Evolutionary conservation across 306 rosid genomes (phyloP).

Genomic region (Gillenia trifoliata): DNA sequence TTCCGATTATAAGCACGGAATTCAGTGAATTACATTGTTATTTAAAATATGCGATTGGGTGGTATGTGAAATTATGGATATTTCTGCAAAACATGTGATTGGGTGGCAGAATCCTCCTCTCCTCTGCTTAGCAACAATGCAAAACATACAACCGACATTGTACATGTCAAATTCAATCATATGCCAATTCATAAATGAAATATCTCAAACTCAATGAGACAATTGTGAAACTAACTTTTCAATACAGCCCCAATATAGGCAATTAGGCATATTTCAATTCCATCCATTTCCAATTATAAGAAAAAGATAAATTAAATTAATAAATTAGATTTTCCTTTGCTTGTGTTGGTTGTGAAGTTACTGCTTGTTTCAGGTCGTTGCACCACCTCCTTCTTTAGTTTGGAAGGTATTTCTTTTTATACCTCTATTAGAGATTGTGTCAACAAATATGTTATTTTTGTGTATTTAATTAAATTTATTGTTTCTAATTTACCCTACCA

Average conservation of each 20-base stretch:
- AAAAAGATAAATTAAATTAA: neutral
- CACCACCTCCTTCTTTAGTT: no score
- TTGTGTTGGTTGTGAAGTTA: no score
- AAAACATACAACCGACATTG: neutral
- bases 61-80: neutral
- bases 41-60: constrained; percentile 6
- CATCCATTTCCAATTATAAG: neutral
- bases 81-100: neutral
- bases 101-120: neutral
- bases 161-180: neutral
- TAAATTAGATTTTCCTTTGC: no score
- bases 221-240: neutral
- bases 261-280: neutral
- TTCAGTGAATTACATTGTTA: no score
- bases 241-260: neutral
- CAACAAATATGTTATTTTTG: no score
- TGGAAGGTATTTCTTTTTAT: no score
- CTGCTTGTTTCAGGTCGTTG: no score
- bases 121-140: neutral
- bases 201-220: constrained; percentile 1
- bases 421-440: no score
- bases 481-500: no score
- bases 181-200: neutral
- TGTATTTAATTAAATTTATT: no score
- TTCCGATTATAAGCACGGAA: no score